Conservation (phyloP, 2,329 filamentous ascomycete genomes). For the Penicillium oxalicum region DNA sequence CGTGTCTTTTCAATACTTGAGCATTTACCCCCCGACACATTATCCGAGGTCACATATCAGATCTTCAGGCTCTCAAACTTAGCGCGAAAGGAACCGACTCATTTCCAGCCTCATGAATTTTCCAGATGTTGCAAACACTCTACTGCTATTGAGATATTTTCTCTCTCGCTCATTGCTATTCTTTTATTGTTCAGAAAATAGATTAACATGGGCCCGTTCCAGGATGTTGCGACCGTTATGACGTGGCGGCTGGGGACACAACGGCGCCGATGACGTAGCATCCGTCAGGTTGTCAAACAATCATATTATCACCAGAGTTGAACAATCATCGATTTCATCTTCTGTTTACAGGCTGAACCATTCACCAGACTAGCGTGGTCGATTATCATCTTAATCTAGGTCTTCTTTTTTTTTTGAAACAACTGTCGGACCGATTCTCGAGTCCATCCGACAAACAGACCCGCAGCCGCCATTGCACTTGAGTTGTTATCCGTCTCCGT, state of each 20-base stretch:
- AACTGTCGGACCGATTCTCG: background rate
- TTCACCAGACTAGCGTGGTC: no score
- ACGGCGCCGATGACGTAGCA: slow-evolving; percentile 13
- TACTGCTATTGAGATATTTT: no score
- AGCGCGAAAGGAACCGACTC: no score
- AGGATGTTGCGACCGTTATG: slow-evolving; percentile 10
- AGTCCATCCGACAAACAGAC: background rate
- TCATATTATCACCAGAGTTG: background rate
- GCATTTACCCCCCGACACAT: no score
- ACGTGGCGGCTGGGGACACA: slow-evolving; percentile 11
- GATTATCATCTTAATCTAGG: no score
- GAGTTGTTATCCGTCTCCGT: background rate
- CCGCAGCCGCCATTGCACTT: background rate
- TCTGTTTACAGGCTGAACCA: no score
- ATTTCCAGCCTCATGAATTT: no score
- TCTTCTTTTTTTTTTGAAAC: background rate
- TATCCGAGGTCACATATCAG: no score
- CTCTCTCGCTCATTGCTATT: no score
- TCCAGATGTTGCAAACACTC: no score
- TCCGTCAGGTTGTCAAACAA: slow-evolving; percentile 7
- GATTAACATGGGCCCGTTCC: slow-evolving; percentile 7
- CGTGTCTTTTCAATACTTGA: no score
- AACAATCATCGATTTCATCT: background rate
- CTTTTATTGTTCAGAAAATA: background rate
- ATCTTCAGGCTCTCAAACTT: no score